Percentiles rank a stretch among this genome's conserved stretches.
Conservation (phyloP, 331 rosid species). For the Erythrophleum ivorense region DNA sequence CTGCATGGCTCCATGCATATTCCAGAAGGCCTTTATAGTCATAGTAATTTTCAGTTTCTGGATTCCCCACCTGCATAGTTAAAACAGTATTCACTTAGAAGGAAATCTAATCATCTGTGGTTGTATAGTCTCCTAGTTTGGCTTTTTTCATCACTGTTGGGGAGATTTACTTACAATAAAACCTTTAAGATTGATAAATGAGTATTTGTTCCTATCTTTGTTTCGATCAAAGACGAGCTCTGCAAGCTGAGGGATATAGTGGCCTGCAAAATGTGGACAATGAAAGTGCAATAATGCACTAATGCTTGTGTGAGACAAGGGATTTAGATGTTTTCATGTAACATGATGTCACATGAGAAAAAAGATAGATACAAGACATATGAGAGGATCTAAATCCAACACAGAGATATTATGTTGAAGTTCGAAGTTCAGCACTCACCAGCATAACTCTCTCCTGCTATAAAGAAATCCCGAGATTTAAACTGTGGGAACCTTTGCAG, state of each 20-base stretch:
- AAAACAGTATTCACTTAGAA: not conserved
- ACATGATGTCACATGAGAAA: not conserved
- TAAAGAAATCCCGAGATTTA: conserved; percentile 53
- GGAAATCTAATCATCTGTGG: not conserved
- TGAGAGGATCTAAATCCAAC: not conserved
- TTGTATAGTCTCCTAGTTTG: not conserved
- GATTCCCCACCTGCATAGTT: conserved; percentile 55
- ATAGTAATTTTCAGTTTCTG: conserved; percentile 53
- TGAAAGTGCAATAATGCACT: not conserved
- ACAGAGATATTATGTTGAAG: not conserved
- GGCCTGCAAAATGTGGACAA: conserved; percentile 42
- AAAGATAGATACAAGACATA: not conserved
- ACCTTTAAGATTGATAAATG: conserved; percentile 58
- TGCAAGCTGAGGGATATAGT: conserved; percentile 62
- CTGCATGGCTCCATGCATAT: conserved; percentile 71
- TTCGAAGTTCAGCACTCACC: conserved; percentile 43
- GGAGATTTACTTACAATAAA: conserved; percentile 56
- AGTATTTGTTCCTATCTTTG: conserved; percentile 45
- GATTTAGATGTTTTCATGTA: not conserved
- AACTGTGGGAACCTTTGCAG: conserved; percentile 58
- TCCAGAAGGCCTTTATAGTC: conserved; percentile 53
- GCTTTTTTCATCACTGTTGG: not conserved
- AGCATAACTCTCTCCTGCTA: conserved; percentile 67
- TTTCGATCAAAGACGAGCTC: conserved; percentile 59
- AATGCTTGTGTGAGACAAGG: not conserved